Evolutionary conservation across 106 monocot species (phyloP).

Genomic region (Phalaenopsis aphrodite): DNA sequence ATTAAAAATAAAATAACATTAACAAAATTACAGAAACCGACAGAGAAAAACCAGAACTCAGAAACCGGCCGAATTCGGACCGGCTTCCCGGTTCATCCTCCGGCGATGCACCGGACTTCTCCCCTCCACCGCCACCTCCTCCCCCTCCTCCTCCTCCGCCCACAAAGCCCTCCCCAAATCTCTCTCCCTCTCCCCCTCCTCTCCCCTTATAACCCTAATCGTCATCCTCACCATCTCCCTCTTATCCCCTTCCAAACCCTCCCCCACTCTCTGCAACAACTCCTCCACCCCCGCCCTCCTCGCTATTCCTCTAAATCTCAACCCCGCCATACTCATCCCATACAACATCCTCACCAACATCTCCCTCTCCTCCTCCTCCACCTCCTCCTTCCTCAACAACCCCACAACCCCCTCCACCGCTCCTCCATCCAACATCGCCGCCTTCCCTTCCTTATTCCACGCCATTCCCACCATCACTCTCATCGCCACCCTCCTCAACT

Average conservation of each 20-base stretch:
- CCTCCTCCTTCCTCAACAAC: conserved; percentile 18
- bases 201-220: conserved; percentile 31
- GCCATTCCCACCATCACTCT: conserved; percentile 53
- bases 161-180: conserved; percentile 6
- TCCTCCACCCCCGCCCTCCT: conserved; percentile 42
- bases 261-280: conserved; percentile 24
- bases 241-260: conserved; percentile 9
- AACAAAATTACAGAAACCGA: too few relatives aligned
- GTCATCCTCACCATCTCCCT: conserved; percentile 31
- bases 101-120: conserved; percentile 25
- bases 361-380: conserved; percentile 25
- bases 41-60: background rate
- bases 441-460: conserved; percentile 32
- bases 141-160: conserved; percentile 9
- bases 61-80: conserved; percentile 6
- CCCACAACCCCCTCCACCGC: conserved; percentile 38
- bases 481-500: conserved; percentile 28
- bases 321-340: conserved; percentile 57
- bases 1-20: too few relatives aligned
- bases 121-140: conserved; percentile 24
- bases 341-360: conserved; percentile 47
- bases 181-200: conserved; percentile 9
- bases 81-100: conserved; percentile 11
- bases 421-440: conserved; percentile 57
- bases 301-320: conserved; percentile 64